Percentiles rank a stretch among this genome's conserved stretches.
Conservation (phyloP, 2,329 filamentous ascomycete species). For the Monosporascus sp. region DNA sequence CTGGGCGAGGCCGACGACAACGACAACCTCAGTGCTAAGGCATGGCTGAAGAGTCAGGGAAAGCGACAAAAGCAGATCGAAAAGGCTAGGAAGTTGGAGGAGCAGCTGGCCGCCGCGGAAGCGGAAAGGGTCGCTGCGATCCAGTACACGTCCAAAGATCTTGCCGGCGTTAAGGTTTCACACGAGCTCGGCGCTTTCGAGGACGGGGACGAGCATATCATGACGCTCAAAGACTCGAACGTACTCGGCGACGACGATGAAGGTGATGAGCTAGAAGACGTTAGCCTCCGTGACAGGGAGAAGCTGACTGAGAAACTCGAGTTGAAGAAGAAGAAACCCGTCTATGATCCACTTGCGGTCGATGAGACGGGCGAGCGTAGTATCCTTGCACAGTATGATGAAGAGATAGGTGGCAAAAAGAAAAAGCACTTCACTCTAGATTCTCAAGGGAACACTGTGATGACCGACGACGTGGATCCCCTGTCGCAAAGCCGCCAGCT, state of each 20-base stretch:
- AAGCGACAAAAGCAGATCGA: constrained; percentile 91
- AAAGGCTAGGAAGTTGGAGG: constrained; percentile 64
- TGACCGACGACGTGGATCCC: constrained; percentile 50
- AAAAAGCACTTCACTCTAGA: constrained; percentile 83
- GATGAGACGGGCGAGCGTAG: constrained; percentile 59
- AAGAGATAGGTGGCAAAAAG: constrained; percentile 90
- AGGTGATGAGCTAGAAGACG: constrained; percentile 83
- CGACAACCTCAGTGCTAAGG: constrained; percentile 67
- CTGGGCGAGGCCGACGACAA: constrained; percentile 70
- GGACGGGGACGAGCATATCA: constrained; percentile 77
- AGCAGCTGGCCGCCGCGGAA: constrained; percentile 75
- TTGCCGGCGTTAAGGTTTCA: constrained; percentile 86
- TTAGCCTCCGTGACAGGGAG: constrained; percentile 66
- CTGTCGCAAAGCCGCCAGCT: constrained; percentile 57
- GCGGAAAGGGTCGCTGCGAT: constrained; percentile 55
- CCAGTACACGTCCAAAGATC: constrained; percentile 77
- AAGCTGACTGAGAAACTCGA: constrained; percentile 71
- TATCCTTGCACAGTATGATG: constrained; percentile 88
- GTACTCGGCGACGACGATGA: constrained; percentile 77
- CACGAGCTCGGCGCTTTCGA: constrained; percentile 81
- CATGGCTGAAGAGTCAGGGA: constrained; percentile 86
- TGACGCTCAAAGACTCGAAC: constrained; percentile 90
- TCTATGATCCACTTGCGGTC: constrained; percentile 78
- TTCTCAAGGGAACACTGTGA: constrained; percentile 64
- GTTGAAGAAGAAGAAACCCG: constrained; percentile 82